These are phyloP conservation scores for Bolboschoenus planiculmis DNA, from an alignment of 176 grass and related monocot genomes.

Conservation along the genomic window DNA sequence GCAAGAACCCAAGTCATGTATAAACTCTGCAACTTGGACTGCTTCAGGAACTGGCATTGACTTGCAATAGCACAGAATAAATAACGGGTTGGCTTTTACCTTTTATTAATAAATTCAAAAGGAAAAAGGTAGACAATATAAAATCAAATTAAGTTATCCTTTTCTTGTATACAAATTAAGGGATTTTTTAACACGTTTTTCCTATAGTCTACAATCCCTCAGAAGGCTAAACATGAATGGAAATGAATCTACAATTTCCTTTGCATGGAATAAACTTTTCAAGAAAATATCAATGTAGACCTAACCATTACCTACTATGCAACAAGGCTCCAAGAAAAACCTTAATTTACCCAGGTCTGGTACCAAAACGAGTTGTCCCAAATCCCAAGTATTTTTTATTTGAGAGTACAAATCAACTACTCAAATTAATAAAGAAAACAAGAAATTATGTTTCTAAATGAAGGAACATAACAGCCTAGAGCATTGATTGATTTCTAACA, in stretches of 20 bases:
- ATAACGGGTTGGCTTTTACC: background rate
- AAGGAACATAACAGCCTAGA: background rate
- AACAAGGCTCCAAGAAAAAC: background rate
- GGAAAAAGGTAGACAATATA: background rate
- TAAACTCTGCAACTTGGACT: background rate
- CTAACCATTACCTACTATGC: background rate
- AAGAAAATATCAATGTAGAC: background rate
- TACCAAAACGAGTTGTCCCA: background rate
- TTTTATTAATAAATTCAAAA: background rate
- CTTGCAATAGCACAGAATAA: background rate
- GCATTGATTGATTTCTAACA: background rate
- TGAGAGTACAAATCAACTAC: background rate
- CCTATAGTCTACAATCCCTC: background rate
- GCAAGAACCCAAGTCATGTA: background rate
- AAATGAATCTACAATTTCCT: constrained; percentile 9
- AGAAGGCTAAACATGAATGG: background rate
- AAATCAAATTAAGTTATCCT: background rate
- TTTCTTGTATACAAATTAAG: background rate
- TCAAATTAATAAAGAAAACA: background rate
- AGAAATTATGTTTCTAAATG: background rate
- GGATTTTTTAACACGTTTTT: background rate
- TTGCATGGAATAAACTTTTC: background rate
- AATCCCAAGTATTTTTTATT: background rate
- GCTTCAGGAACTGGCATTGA: background rate
- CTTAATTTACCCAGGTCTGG: background rate